Percentiles rank a stretch among this genome's conserved stretches.
phyloP scores from a whole-genome alignment of 208 protist species.

The Leishmania tropica region DNA sequence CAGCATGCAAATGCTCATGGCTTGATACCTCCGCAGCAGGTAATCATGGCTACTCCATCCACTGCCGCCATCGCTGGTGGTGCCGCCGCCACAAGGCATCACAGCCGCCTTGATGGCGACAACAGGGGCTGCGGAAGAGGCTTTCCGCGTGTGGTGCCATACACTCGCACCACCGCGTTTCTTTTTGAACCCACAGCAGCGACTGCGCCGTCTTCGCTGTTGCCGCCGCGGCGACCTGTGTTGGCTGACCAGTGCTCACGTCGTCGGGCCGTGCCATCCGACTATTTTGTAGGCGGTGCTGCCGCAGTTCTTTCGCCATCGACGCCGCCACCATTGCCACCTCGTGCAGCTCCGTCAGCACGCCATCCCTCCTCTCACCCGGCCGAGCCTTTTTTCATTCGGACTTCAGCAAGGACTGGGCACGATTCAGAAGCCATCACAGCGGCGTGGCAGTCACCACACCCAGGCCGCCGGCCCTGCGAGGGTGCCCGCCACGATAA shows the following conservation, averaged over 20 bases:
- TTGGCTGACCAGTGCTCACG: background rate
- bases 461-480: background rate
- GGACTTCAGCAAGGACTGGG: background rate
- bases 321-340: background rate
- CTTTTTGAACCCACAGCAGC: slow-evolving; percentile 8
- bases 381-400: background rate
- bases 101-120: background rate
- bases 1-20: background rate
- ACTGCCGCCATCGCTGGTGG: background rate
- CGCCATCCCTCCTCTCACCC: background rate
- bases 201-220: background rate
- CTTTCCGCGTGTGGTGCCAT: slow-evolving; percentile 9
- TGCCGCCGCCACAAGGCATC: background rate
- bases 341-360: background rate
- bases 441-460: background rate
- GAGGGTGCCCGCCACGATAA: background rate
- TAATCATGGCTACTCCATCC: background rate
- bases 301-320: background rate
- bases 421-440: background rate
- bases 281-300: background rate
- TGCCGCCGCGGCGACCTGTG: background rate
- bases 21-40: background rate
- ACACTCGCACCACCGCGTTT: slow-evolving; percentile 27
- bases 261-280: background rate
- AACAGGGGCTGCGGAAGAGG: background rate